These are phyloP conservation scores for Trichophyton benhamiae DNA, from an alignment of 2,329 filamentous ascomycete genomes.

Conservation along the genomic window DNA sequence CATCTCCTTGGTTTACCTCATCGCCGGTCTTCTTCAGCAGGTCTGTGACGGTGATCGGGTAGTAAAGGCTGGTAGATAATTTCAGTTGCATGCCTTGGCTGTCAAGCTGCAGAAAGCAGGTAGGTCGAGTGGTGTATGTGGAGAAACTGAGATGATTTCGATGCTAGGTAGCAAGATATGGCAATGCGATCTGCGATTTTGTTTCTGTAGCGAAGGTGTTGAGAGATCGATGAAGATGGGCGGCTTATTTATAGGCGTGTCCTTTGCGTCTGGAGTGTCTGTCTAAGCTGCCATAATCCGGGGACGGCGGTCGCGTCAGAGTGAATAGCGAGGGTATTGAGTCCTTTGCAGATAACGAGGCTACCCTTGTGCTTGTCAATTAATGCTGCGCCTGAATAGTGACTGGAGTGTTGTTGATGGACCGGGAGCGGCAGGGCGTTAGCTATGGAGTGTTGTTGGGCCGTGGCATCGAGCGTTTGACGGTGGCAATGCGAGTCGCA, in stretches of 20 bases:
- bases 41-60: constrained; percentile 85
- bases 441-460: background rate
- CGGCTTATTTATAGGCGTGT: background rate
- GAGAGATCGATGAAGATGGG: background rate
- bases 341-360: background rate
- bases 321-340: background rate
- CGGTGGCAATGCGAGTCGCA: background rate
- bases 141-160: background rate
- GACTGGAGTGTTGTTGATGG: background rate
- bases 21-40: constrained; percentile 68
- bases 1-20: constrained; percentile 59
- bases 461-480: background rate
- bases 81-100: constrained; percentile 34
- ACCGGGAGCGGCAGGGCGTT: background rate
- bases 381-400: background rate
- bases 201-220: background rate
- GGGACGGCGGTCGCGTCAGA: background rate
- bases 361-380: too few relatives aligned
- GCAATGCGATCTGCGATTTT: background rate
- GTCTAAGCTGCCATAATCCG: background rate
- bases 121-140: background rate
- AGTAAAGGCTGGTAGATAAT: constrained; percentile 53
- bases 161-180: background rate
- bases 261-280: too few relatives aligned
- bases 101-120: background rate